A percentile compares a stretch with the other conserved stretches of the same genome.
These are phyloP conservation scores for Chrysosporium queenslandicum DNA, from an alignment of 2,329 filamentous ascomycete species.

Conservation along the genomic window DNA sequence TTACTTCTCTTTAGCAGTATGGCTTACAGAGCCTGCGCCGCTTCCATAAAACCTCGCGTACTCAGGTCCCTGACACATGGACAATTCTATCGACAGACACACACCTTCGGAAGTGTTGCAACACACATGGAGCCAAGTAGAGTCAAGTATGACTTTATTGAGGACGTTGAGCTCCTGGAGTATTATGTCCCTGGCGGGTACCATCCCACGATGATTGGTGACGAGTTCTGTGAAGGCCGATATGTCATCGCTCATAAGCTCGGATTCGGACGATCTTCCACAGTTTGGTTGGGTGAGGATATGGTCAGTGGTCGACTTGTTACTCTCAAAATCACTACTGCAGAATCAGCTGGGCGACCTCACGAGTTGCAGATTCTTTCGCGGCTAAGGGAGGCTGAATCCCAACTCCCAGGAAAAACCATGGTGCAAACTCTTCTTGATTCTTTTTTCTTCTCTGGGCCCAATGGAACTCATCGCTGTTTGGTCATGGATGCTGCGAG, in stretches of 20 bases:
- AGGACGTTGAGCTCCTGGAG: not conserved
- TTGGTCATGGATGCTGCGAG: slow-evolving; percentile 18
- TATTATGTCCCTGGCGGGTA: not conserved
- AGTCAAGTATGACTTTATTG: not conserved
- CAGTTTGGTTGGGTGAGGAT: not conserved
- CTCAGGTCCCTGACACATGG: not conserved
- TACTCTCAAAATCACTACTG: not conserved
- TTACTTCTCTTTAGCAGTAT: too few species aligned
- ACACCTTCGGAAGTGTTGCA: not conserved
- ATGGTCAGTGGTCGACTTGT: not conserved
- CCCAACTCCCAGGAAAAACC: not conserved
- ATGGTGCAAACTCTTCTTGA: not conserved
- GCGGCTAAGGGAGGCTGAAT: not conserved
- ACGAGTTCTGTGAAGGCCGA: not conserved
- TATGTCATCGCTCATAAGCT: not conserved
- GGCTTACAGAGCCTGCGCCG: too few species aligned
- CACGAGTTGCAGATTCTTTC: not conserved
- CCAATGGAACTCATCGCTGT: slow-evolving; percentile 15
- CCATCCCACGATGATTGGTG: not conserved
- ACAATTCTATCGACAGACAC: too few species aligned
- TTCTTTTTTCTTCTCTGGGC: not conserved
- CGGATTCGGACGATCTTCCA: not conserved
- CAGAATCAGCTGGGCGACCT: not conserved
- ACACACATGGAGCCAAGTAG: not conserved
- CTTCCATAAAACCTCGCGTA: too few species aligned